phyloP scores from a whole-genome alignment of 306 rosid species.

The Vigna hirtella region DNA sequence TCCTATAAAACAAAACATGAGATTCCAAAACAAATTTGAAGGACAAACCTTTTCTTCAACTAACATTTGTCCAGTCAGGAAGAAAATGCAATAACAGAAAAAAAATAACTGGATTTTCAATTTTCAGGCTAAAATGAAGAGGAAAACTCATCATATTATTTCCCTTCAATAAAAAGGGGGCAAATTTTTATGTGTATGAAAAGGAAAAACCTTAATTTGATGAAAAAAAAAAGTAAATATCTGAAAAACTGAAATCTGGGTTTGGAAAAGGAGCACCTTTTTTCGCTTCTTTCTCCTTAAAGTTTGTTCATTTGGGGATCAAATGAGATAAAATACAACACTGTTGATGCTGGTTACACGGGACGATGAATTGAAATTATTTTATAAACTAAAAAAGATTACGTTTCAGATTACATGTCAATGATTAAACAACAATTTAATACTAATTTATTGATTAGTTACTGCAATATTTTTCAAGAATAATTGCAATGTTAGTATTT shows the following conservation, averaged over 20 bases:
- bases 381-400: background rate
- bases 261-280: background rate
- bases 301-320: constrained; percentile 31
- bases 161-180: background rate
- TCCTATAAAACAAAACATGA: constrained; percentile 26
- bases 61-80: constrained; percentile 27
- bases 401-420: background rate
- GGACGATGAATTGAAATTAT: constrained; percentile 46
- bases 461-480: background rate
- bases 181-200: background rate
- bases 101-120: constrained; percentile 32
- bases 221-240: constrained; percentile 42
- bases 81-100: constrained; percentile 32
- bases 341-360: constrained; percentile 40
- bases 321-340: constrained; percentile 22
- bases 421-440: constrained; percentile 17
- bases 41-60: constrained; percentile 40
- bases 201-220: constrained; percentile 39
- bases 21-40: constrained; percentile 26
- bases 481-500: background rate
- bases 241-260: constrained; percentile 53
- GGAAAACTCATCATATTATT: constrained; percentile 30
- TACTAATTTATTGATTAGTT: no score
- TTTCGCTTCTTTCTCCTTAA: background rate
- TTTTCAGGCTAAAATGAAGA: constrained; percentile 21